Evolutionary conservation across 768 basidiomycete genomes (phyloP).

Genomic region (Mycena polygramma): DNA sequence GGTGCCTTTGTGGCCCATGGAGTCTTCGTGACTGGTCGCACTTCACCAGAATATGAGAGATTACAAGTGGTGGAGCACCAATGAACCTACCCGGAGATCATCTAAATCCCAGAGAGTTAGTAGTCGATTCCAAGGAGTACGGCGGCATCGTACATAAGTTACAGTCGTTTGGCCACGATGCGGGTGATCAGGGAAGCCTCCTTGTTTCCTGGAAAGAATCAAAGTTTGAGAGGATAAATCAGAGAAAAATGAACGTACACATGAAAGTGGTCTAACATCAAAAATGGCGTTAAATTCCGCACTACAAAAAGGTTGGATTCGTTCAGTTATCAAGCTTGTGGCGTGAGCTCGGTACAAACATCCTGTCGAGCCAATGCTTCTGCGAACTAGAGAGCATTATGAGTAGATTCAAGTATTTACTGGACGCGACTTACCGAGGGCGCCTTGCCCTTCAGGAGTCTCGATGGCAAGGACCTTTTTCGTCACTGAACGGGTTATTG

Average conservation of each 20-base stretch:
- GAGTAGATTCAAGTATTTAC: background rate
- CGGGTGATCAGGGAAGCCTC: constrained; percentile 88
- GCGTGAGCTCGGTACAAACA: constrained; percentile 31
- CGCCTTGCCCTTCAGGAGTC: constrained; percentile 65
- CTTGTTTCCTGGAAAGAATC: constrained; percentile 55
- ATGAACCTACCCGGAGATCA: constrained; percentile 78
- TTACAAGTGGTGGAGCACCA: background rate
- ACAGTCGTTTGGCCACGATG: constrained; percentile 92
- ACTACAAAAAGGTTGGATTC: constrained; percentile 46
- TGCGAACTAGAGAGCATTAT: constrained; percentile 69
- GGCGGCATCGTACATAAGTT: constrained; percentile 64
- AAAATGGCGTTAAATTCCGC: constrained; percentile 89
- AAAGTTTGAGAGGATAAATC: background rate
- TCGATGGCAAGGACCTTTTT: constrained; percentile 86
- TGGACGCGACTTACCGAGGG: constrained; percentile 4
- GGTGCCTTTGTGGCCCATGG: constrained; percentile 84
- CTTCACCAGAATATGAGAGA: constrained; percentile 46
- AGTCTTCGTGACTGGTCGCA: constrained; percentile 90
- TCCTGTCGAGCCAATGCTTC: constrained; percentile 83
- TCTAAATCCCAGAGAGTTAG: constrained; percentile 40
- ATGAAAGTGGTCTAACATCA: constrained; percentile 91
- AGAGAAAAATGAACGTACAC: constrained; percentile 60
- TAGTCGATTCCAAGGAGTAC: too few species aligned
- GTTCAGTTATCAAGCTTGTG: background rate
- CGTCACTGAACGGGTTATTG: constrained; percentile 74